Base-by-base conservation (phyloP, 768 basidiomycete species). In the Rhodosporidiobolus odoratus region DNA sequence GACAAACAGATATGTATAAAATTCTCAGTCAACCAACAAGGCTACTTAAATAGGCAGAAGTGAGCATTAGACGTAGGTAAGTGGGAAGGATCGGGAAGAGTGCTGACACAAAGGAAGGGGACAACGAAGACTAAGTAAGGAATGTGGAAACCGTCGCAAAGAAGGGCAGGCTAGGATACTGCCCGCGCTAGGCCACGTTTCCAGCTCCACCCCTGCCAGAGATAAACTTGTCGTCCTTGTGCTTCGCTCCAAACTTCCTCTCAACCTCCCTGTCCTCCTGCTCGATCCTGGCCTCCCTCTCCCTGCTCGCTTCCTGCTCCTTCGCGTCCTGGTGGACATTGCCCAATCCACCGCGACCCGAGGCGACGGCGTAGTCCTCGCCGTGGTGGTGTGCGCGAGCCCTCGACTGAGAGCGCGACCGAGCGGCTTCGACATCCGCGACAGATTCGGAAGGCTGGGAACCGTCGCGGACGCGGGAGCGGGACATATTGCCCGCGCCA, bases 401-500 rank as follows among this genome's bases (percentile, higher is more conserved):
- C 43, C 68, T 59, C 4, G 66, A 61, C 50, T 68, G 68, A 6
- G 73, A 74, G 17, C 65, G 59, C 12, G 73, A 74, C 4, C 73
- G 65, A 16, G 59, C 62, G n/a, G 50, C 68, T 19, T 40, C 62
- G 48, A 67, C 27, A 0, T 64, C 73, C 52, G 38, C 32, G 23
- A 62, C 25, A 10, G 50, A 40, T 27, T 67, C 69, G 50, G 54
- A 5, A 21, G 48, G 62, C 23, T 59, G 50, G 21, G 53, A 32
- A n/a, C 62, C 64, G 27, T 69, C 66, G 53, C 73, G 65, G 41
- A 66, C 73, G 41, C 73, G 65, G 13, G 73, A 74, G 40, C 67
- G 73, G 2, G 66, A 68, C 73, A 74, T 74, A 69, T 74, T 74
- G 41, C 73, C 73, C 2, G 65, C 68, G 19, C 73, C 73, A 23